These are phyloP conservation scores for Bruguiera sexangula DNA, from an alignment of 345 rosid species.

Conservation along the genomic window DNA sequence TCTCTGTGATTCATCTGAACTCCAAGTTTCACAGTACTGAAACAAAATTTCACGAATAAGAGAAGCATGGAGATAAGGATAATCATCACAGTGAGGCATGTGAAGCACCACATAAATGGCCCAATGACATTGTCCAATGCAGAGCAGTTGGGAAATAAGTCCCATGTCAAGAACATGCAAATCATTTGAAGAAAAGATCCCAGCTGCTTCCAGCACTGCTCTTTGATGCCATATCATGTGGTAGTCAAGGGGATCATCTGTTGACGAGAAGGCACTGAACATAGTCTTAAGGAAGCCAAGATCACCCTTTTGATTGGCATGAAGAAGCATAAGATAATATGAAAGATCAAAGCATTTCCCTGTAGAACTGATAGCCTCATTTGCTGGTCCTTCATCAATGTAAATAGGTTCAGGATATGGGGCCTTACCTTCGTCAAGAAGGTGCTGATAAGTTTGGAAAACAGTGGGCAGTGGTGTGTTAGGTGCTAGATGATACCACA, in stretches of 20 bases:
- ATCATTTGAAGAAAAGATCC: constrained; percentile 70
- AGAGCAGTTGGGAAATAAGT: constrained; percentile 75
- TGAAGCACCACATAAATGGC: constrained; percentile 92
- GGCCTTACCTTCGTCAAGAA: constrained; percentile 65
- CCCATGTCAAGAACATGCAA: constrained; percentile 95
- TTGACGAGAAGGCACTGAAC: constrained; percentile 88
- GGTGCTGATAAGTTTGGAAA: constrained; percentile 68
- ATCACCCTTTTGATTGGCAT: constrained; percentile 60
- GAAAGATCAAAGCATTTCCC: constrained; percentile 67
- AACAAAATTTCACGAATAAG: constrained; percentile 82
- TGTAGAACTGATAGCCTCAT: constrained; percentile 34
- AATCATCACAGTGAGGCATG: constrained; percentile 63
- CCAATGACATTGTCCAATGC: constrained; percentile 85
- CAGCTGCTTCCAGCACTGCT: constrained; percentile 72
- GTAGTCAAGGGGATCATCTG: constrained; percentile 90
- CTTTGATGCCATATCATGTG: constrained; percentile 99
- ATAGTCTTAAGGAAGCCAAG: constrained; percentile 61
- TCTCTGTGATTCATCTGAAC: constrained; percentile 64
- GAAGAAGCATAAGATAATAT: constrained; percentile 95
- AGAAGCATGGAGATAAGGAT: constrained; percentile 71
- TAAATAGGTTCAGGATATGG: constrained; percentile 80
- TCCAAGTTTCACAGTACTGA: constrained; percentile 88
- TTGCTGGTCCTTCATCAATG: constrained; percentile 78
- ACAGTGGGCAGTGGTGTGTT: constrained; percentile 56
- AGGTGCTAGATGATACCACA: constrained; percentile 88